phyloP scores from a whole-genome alignment of 805 yeast genomes.

The Clavispora vitiphila region DNA sequence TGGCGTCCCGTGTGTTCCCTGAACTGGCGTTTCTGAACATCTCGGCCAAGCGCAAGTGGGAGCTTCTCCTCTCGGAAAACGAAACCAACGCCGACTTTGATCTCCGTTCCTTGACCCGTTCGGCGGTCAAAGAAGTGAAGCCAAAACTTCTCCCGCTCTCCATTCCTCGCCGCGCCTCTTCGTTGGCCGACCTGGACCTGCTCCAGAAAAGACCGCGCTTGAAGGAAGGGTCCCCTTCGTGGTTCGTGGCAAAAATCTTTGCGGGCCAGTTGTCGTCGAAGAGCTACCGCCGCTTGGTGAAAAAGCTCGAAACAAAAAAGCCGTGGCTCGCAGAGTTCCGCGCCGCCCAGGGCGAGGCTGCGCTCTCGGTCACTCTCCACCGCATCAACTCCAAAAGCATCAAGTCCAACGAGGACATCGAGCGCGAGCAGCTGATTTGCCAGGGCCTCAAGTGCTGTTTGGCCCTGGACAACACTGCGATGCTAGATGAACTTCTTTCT shows the following conservation, averaged over 20 bases:
- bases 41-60: constrained; percentile 39
- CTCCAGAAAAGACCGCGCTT: constrained; percentile 18
- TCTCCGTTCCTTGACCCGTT: constrained; percentile 20
- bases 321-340: constrained; percentile 30
- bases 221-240: constrained; percentile 37
- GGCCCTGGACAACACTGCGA: constrained; percentile 16
- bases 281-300: constrained; percentile 32
- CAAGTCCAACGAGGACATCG: constrained; percentile 42
- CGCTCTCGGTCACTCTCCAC: constrained; percentile 33
- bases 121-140: constrained; percentile 2
- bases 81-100: constrained; percentile 36
- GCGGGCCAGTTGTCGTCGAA: constrained; percentile 26
- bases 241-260: constrained; percentile 37
- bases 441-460: constrained; percentile 33
- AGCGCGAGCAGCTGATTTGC: constrained; percentile 34
- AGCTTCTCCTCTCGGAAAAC: constrained; percentile 35
- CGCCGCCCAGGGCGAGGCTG: constrained; percentile 42
- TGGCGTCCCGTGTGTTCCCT: constrained; percentile 33
- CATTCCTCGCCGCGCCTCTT: not conserved
- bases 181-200: constrained; percentile 4
- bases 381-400: constrained; percentile 38
- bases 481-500: not conserved
- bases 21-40: constrained; percentile 29
- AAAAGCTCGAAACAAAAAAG: constrained; percentile 22
- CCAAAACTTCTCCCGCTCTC: constrained; percentile 1